A percentile compares a stretch with the other conserved stretches of the same genome.
Conservation (phyloP, 148 eudicot species). For the Salicornia ramosissima region DNA sequence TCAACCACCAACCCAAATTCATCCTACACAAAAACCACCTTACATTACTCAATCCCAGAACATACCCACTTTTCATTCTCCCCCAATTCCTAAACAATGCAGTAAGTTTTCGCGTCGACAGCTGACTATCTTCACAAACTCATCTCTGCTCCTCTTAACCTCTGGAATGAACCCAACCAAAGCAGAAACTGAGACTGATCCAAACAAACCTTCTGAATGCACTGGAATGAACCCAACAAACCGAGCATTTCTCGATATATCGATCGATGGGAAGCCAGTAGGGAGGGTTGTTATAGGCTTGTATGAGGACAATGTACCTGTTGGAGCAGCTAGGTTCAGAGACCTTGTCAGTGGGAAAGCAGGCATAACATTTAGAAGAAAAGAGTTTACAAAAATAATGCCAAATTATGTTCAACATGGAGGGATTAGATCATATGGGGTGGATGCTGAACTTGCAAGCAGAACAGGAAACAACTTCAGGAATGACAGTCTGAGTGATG, state of each 20-base stretch:
- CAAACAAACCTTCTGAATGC: slow-evolving; percentile 9
- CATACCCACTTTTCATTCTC: slow-evolving; percentile 18
- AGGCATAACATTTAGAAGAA: slow-evolving; percentile 69
- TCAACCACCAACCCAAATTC: slow-evolving; percentile 31
- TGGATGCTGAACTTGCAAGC: slow-evolving; percentile 77
- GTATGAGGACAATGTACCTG: slow-evolving; percentile 37
- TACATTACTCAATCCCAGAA: slow-evolving; percentile 19
- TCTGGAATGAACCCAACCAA: slow-evolving; percentile 39
- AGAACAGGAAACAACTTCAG: slow-evolving; percentile 46
- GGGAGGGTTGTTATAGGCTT: slow-evolving; percentile 64
- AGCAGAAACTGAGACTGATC: slow-evolving; percentile 1
- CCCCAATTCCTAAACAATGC: slow-evolving; percentile 29
- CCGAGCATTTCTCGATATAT: slow-evolving; percentile 67
- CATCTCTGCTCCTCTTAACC: slow-evolving; percentile 45
- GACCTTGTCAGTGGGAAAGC: slow-evolving; percentile 64
- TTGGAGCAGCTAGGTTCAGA: slow-evolving; percentile 50
- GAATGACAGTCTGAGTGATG: slow-evolving; percentile 43
- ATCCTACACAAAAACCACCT: slow-evolving; percentile 24
- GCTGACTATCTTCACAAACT: slow-evolving; percentile 43
- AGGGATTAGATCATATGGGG: slow-evolving; percentile 85
- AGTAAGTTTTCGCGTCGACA: slow-evolving; percentile 50
- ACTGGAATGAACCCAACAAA: slow-evolving; percentile 26
- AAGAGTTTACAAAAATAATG: slow-evolving; percentile 69
- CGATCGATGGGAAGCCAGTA: slow-evolving; percentile 58
- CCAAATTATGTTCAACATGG: slow-evolving; percentile 86